These are phyloP conservation scores for Dipteronia dyeriana DNA, from an alignment of 345 rosid species.

Conservation along the genomic window DNA sequence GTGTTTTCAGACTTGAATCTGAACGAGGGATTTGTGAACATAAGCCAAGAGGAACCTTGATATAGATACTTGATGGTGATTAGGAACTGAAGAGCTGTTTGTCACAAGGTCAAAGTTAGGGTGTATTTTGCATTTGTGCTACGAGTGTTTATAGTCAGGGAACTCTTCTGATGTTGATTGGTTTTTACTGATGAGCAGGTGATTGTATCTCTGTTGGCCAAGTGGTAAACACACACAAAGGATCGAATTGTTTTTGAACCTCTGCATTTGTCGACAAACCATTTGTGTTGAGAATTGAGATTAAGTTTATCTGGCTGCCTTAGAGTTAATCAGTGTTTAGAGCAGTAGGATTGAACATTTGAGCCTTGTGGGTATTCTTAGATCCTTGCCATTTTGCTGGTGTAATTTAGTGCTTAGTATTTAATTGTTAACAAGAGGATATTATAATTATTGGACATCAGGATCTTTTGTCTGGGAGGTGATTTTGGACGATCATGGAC, in stretches of 20 bases:
- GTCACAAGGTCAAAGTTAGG: constrained; percentile 10
- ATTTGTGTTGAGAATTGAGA: constrained; percentile 16
- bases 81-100: constrained; percentile 19
- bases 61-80: constrained; percentile 27
- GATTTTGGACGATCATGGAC: constrained; percentile 28
- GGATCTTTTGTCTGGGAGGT: constrained; percentile 28
- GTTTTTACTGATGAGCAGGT: constrained; percentile 36
- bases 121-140: constrained; percentile 23
- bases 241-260: constrained; percentile 9
- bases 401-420: background rate
- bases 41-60: constrained; percentile 1
- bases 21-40: constrained; percentile 1
- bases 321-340: constrained; percentile 26
- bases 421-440: constrained; percentile 17
- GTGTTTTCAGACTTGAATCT: constrained; percentile 25
- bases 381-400: background rate
- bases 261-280: constrained; percentile 25
- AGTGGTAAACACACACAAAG: background rate
- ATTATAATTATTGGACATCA: constrained; percentile 21
- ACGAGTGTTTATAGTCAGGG: constrained; percentile 13
- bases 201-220: constrained; percentile 16
- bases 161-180: constrained; percentile 24
- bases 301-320: constrained; percentile 11
- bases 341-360: constrained; percentile 7
- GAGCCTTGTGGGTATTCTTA: constrained; percentile 10